Base-by-base conservation (phyloP, 2,329 filamentous ascomycete genomes). In the Scytalidium sp. region DNA sequence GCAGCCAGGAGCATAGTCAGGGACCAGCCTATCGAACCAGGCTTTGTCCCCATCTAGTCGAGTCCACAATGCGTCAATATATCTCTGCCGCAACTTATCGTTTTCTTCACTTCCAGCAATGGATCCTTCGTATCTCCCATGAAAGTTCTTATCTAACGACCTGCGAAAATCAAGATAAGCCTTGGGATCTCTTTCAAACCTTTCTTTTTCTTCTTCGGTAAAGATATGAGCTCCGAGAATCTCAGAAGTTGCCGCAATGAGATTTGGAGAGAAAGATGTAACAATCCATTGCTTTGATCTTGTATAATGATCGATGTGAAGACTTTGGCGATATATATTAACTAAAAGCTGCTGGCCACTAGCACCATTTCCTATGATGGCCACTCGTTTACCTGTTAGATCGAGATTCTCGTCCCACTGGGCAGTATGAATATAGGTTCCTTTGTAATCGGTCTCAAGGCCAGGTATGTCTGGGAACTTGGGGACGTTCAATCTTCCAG, bases 271-370 rank as follows among this genome's bases (percentile, higher is more conserved):
- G 44, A 75, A 74, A 1, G 65, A 60, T 2, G 68, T 67, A 9
- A 69, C 67, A 45, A 77, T 73, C 75, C 72, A 78, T 7, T 71
- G 74, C 41, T 71, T 70, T 19, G 68, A 72, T 44, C 74, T 67
- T 49, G 75, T 70, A 52, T 75, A 77, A 46, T 71, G 71, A 3
- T 66, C 70, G 13, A 76, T 57, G 13, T 65, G 55, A 3, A 64
- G 50, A 6, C 70, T 72, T 40, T 70, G 61, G 50, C 69, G 69
- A 52, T 75, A 73, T 41, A 79, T 60, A 5, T 55, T 59, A 1
- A 75, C 75, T 11, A 78, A 64, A 46, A 78, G 77, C 52, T 79
- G 75, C 51, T 76, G 76, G 3, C 68, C 71, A 52, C 72, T 75
- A 13, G 73, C 74, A 19, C 75, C 75, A 51, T 74, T 75, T 19